Percentiles rank a stretch among this genome's conserved stretches.
phyloP scores from a whole-genome alignment of 768 basidiomycete genomes.

The Multifurca ochricompacta region DNA sequence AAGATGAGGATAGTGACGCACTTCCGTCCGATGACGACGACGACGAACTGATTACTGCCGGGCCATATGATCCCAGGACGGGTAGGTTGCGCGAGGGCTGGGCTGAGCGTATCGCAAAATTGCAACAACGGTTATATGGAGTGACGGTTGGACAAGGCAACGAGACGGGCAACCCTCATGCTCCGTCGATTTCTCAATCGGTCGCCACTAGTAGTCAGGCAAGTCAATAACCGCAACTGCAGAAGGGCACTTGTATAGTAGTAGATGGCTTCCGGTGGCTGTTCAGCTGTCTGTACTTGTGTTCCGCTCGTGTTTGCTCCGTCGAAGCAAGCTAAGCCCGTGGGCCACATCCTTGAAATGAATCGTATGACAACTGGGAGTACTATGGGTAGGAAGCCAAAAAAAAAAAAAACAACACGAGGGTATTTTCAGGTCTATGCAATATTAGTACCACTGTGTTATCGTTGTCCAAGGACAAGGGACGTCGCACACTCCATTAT shows the following conservation, averaged over 20 bases:
- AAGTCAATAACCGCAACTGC: neutral
- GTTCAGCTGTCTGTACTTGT: neutral
- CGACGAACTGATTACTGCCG: constrained; percentile 17
- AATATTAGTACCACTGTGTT: neutral
- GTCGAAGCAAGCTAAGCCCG: neutral
- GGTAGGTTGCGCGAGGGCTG: constrained; percentile 15
- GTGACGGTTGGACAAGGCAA: neutral
- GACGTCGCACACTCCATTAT: neutral
- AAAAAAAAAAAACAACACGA: neutral
- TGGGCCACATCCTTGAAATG: neutral
- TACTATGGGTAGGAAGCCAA: too few species aligned
- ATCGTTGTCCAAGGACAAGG: neutral
- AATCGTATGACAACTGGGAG: too few species aligned
- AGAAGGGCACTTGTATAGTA: neutral
- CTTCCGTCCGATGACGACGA: constrained; percentile 16
- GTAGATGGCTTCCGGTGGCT: too few species aligned
- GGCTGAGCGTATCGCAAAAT: constrained; percentile 3
- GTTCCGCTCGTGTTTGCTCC: neutral
- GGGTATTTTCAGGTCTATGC: neutral
- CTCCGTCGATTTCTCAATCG: neutral
- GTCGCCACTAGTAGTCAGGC: neutral
- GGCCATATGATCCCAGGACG: constrained; percentile 19
- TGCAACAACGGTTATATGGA: constrained; percentile 2
- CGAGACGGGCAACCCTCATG: neutral
- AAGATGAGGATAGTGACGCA: constrained; percentile 44